Evolutionary conservation across 2,329 filamentous ascomycete genomes (phyloP).

Genomic region (Microdochium paspali): DNA sequence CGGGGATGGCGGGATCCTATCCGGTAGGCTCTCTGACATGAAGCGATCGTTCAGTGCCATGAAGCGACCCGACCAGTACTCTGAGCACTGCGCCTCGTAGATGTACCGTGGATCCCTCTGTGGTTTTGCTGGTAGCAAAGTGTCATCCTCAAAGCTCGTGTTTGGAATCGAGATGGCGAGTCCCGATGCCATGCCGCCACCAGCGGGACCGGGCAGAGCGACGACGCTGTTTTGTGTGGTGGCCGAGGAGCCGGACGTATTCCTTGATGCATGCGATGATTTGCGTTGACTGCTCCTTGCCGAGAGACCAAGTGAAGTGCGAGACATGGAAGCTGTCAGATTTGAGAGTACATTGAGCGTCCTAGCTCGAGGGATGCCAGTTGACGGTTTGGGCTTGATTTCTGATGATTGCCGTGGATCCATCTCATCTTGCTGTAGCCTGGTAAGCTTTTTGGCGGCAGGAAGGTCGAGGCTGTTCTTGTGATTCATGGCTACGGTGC

Average conservation of each 20-base stretch:
- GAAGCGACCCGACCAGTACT: conserved; percentile 57
- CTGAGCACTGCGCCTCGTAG: conserved; percentile 30
- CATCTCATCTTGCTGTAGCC: neutral
- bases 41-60: conserved; percentile 45
- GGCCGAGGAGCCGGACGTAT: conserved; percentile 3
- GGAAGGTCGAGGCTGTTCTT: conserved; percentile 6
- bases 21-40: conserved; percentile 28
- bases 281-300: conserved; percentile 28
- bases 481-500: conserved; percentile 5
- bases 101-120: conserved; percentile 20
- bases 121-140: neutral
- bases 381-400: conserved; percentile 5
- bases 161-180: neutral
- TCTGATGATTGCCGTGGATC: conserved; percentile 2
- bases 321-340: conserved; percentile 33
- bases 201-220: neutral
- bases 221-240: neutral
- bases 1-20: conserved; percentile 13
- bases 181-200: neutral
- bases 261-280: conserved; percentile 1
- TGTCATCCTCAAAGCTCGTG: neutral
- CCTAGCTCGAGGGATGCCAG: conserved; percentile 30
- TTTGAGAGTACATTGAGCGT: conserved; percentile 35
- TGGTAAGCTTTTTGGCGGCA: conserved; percentile 2
- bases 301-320: conserved; percentile 20